phyloP scores from a whole-genome alignment of 2,329 filamentous ascomycete genomes.

The Aspergillus sp. region DNA sequence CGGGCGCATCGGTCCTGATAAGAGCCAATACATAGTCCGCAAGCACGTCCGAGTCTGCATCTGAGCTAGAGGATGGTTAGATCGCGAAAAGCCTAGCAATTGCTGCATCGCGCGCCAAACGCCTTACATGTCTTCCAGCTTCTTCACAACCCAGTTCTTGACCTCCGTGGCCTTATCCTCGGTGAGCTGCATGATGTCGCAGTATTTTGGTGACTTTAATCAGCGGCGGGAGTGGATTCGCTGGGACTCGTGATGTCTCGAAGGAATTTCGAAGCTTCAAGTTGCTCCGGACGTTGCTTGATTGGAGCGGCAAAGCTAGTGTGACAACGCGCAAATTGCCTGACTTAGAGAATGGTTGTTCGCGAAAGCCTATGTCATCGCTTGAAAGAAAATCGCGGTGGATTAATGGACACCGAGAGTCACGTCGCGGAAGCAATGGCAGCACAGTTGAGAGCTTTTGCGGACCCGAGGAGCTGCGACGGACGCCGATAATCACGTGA shows the following conservation, averaged over 20 bases:
- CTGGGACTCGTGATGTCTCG: background rate
- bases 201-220: background rate
- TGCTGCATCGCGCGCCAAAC: background rate
- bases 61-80: constrained; percentile 50
- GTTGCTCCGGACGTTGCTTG: background rate
- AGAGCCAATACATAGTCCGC: constrained; percentile 66
- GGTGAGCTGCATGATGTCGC: constrained; percentile 55
- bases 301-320: background rate
- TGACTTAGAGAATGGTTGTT: background rate
- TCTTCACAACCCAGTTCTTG: constrained; percentile 63
- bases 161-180: constrained; percentile 58
- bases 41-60: constrained; percentile 65
- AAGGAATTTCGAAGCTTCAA: background rate
- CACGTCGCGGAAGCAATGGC: background rate
- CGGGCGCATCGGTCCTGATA: constrained; percentile 59
- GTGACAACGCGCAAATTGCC: background rate
- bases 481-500: constrained; percentile 20
- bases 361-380: background rate
- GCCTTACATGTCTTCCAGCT: constrained; percentile 61
- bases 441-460: constrained; percentile 6
- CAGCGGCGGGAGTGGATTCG: background rate
- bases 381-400: background rate
- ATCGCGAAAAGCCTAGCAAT: background rate
- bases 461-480: constrained; percentile 23
- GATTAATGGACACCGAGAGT: background rate